phyloP scores from a whole-genome alignment of 2,329 filamentous ascomycete species.

The Sporothrix brasiliensis region DNA sequence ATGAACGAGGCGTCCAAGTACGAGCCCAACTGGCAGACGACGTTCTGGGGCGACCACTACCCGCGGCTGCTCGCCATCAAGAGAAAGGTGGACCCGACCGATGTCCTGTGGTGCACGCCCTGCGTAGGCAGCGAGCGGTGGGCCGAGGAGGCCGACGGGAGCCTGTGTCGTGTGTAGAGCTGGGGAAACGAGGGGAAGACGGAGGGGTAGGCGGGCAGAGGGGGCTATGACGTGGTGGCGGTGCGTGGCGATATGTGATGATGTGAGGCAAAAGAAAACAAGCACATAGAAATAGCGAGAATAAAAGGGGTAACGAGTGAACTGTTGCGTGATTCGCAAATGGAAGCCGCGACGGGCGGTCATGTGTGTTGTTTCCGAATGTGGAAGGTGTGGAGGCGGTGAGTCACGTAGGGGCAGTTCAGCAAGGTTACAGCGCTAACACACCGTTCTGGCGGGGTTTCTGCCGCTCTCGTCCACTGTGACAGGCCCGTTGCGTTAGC shows the following conservation, averaged over 20 bases:
- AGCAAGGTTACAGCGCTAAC: background rate
- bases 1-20: constrained; percentile 35
- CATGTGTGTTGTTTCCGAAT: constrained; percentile 23
- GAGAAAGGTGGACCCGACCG: constrained; percentile 42
- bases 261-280: background rate
- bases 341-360: constrained; percentile 2
- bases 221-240: constrained; percentile 1
- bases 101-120: constrained; percentile 38
- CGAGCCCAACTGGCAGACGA: constrained; percentile 40
- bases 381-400: constrained; percentile 21
- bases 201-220: background rate
- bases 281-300: background rate
- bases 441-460: constrained; percentile 22
- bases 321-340: background rate
- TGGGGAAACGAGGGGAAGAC: background rate
- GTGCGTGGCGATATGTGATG: constrained; percentile 10
- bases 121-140: constrained; percentile 36
- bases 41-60: constrained; percentile 44
- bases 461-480: constrained; percentile 4
- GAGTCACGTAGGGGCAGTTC: background rate
- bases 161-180: constrained; percentile 28
- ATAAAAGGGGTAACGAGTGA: background rate
- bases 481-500: background rate
- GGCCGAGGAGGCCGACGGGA: constrained; percentile 25
- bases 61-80: constrained; percentile 40